Evolutionary conservation across 2,329 filamentous ascomycete species (phyloP).

Genomic region (Fusarium sp.): DNA sequence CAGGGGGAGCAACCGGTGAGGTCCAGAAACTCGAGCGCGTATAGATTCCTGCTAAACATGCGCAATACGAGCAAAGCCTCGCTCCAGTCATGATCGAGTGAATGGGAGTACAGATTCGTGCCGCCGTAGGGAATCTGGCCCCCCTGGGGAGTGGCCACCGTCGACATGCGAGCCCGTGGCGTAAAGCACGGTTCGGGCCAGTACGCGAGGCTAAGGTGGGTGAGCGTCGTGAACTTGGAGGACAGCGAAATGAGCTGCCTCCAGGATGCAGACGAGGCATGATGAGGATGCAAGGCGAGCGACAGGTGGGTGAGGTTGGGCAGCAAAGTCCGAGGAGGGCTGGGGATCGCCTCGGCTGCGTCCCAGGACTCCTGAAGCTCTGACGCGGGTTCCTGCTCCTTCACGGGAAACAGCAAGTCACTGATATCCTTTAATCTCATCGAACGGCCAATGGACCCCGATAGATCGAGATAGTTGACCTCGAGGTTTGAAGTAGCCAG

Average conservation of each 20-base stretch:
- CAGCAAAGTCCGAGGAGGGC: slow-evolving; percentile 55
- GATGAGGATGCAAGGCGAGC: slow-evolving; percentile 60
- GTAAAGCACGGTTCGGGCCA: slow-evolving; percentile 72
- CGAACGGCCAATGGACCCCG: slow-evolving; percentile 62
- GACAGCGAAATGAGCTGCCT: slow-evolving; percentile 68
- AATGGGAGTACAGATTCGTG: slow-evolving; percentile 68
- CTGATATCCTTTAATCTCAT: slow-evolving; percentile 64
- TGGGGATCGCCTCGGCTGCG: slow-evolving; percentile 47
- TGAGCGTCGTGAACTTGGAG: slow-evolving; percentile 63
- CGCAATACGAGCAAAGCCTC: slow-evolving; percentile 68
- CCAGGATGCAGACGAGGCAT: slow-evolving; percentile 61
- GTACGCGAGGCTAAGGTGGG: slow-evolving; percentile 70
- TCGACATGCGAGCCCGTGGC: slow-evolving; percentile 62
- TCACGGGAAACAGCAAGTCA: slow-evolving; percentile 61
- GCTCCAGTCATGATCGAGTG: slow-evolving; percentile 68
- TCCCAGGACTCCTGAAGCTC: slow-evolving; percentile 67
- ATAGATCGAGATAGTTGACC: slow-evolving; percentile 66
- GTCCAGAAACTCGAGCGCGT: slow-evolving; percentile 70
- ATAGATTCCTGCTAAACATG: slow-evolving; percentile 65
- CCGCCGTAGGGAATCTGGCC: slow-evolving; percentile 63
- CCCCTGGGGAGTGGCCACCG: slow-evolving; percentile 59
- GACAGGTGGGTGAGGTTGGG: slow-evolving; percentile 72
- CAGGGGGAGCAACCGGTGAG: slow-evolving; percentile 70
- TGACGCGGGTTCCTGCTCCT: slow-evolving; percentile 22
- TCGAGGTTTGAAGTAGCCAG: slow-evolving; percentile 44